Conservation (phyloP, 2,329 filamentous ascomycete genomes). For the Endothia cerciana region DNA sequence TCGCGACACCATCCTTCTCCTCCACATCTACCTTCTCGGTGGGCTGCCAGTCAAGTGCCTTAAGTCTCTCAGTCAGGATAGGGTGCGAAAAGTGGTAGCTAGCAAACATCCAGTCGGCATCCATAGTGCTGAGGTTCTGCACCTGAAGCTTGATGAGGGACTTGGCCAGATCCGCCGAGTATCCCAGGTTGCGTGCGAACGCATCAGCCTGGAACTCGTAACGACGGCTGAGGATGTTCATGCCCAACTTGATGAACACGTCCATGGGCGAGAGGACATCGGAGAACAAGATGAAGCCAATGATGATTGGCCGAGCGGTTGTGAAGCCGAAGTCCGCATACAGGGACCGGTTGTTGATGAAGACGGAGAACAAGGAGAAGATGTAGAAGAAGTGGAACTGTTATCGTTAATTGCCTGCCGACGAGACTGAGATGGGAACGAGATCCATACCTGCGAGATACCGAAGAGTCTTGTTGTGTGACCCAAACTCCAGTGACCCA, state of each 20-base stretch:
- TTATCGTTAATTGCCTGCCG: slow-evolving; percentile 36
- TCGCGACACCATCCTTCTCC: slow-evolving; percentile 56
- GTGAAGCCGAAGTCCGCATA: slow-evolving; percentile 91
- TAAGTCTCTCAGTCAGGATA: slow-evolving; percentile 89
- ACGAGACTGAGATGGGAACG: not conserved
- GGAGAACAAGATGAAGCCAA: slow-evolving; percentile 96
- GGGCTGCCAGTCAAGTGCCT: slow-evolving; percentile 86
- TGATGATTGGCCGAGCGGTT: slow-evolving; percentile 84
- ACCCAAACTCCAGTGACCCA: slow-evolving; percentile 95
- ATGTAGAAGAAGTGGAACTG: slow-evolving; percentile 95
- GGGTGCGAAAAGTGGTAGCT: slow-evolving; percentile 99
- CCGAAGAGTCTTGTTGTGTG: slow-evolving; percentile 91
- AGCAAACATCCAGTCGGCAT: slow-evolving; percentile 97
- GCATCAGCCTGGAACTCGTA: slow-evolving; percentile 97
- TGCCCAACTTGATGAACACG: slow-evolving; percentile 87
- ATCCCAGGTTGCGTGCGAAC: slow-evolving; percentile 85
- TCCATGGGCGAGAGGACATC: slow-evolving; percentile 96
- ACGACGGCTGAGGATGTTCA: slow-evolving; percentile 93
- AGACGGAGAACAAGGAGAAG: slow-evolving; percentile 94
- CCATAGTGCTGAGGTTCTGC: slow-evolving; percentile 98
- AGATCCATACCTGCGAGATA: slow-evolving; percentile 72
- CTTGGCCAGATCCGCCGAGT: slow-evolving; percentile 77
- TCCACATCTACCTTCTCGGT: slow-evolving; percentile 50
- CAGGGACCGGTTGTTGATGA: slow-evolving; percentile 91
- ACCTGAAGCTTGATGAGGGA: slow-evolving; percentile 97